Conservation (phyloP, 192 early-diverging fungal genomes). For the Phycomyces nitens region DNA sequence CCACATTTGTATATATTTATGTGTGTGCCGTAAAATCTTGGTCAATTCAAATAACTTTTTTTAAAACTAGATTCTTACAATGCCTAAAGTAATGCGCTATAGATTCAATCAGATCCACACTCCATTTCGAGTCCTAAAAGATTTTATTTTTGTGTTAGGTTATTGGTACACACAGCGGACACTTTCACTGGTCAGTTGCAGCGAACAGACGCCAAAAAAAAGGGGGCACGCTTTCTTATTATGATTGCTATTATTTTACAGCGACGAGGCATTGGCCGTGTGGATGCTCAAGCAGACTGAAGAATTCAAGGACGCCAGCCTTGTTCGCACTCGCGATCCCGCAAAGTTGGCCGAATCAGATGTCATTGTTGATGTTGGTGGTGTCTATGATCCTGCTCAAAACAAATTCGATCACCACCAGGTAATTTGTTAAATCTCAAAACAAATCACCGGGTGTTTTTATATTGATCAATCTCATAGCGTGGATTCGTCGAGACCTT, state of each 20-base stretch:
- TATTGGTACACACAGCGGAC: conserved; percentile 84
- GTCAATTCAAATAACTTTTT: too few species aligned
- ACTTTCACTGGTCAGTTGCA: conserved; percentile 59
- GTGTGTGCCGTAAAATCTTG: too few species aligned
- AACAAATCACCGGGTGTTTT: too few species aligned
- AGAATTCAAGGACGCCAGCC: conserved; percentile 57
- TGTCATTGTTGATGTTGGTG: conserved; percentile 94
- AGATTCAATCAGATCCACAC: too few species aligned
- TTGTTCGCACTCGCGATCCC: conserved; percentile 84
- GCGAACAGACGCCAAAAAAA: neutral
- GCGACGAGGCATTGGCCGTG: conserved; percentile 90
- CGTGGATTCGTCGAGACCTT: conserved; percentile 91
- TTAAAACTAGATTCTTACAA: too few species aligned
- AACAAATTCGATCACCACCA: conserved; percentile 92
- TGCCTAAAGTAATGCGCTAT: too few species aligned
- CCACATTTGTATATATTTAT: too few species aligned
- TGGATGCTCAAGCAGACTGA: conserved; percentile 72
- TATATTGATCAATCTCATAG: conserved; percentile 16
- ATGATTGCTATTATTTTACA: conserved; percentile 13
- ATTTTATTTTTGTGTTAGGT: conserved; percentile 5
- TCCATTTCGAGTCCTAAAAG: too few species aligned
- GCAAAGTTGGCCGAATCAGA: conserved; percentile 70
- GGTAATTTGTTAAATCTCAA: conserved; percentile 18
- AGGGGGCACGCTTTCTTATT: neutral
- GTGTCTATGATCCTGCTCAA: conserved; percentile 75